Base-by-base conservation (phyloP, 2,329 filamentous ascomycete species). In the Neopestalotiopsis clavispora region DNA sequence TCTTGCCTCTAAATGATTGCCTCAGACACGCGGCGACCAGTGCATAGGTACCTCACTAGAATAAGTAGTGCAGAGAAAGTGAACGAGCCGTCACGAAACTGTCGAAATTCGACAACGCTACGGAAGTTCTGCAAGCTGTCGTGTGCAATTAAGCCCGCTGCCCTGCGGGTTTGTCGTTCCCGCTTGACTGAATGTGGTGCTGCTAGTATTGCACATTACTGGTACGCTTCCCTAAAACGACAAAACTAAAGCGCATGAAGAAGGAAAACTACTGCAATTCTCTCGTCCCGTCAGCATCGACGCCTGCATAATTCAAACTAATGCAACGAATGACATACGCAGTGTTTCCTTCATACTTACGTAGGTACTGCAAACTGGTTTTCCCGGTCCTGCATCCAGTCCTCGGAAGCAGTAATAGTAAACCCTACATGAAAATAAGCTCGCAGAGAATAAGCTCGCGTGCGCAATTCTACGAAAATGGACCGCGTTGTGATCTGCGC, bases 381-480 rank as follows among this genome's bases (percentile, higher is more conserved):
- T 38, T 52, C 17, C 45, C 4, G 17, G 17, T 49, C 42, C 17
- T 49, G 4, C 45, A 49, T 49, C 10, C 20, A 23, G 17, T n/a
- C 45, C 45, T 9, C n/a, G 45, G 45, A n/a, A 52, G 20, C n/a
- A n/a, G 45, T 17, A 52, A 17, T 52, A 20, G n/a, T 52, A 17
- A 23, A 23, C 45, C 45, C 34, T 38, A 38, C 20, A 52, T 17
- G 10, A 52, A 20, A 20, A 7, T 20, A 52, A 52, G n/a, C 57
- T 59, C 23, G 23, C n/a, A 30, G 23, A 23, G 23, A 14, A 59
- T 17, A 34, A 59, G 57, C 23, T 34, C 57, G 57, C 57, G 57
- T 34, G 57, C n/a, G 30, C 57, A 14, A 14, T 28, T 59, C 23
- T 30, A 62, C 59, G 59, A 62, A 62, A 62, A 62, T 62, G 28